Evolutionary conservation across 2,329 filamentous ascomycete species (phyloP).

Genomic region (Ampelomyces quisqualis): DNA sequence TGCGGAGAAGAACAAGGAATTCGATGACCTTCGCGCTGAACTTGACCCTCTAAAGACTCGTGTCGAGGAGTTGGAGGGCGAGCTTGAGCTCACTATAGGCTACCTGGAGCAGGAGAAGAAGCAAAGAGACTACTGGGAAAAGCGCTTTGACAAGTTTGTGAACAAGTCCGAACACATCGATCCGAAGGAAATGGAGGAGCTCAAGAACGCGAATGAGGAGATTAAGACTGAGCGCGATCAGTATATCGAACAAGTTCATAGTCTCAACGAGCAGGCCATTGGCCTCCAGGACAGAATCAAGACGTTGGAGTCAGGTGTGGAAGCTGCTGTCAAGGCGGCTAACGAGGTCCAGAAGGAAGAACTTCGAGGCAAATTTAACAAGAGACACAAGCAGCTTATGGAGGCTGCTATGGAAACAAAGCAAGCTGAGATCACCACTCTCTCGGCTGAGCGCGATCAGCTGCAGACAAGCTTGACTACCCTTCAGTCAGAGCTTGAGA

Average conservation of each 20-base stretch:
- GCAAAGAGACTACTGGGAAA: conserved; percentile 92
- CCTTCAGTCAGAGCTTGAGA: conserved; percentile 60
- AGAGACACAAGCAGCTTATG: conserved; percentile 35
- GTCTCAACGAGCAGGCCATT: conserved; percentile 44
- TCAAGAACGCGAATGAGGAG: conserved; percentile 72
- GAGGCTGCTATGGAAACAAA: conserved; percentile 35
- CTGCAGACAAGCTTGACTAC: conserved; percentile 43
- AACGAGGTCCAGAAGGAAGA: conserved; percentile 54
- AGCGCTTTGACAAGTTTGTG: conserved; percentile 91
- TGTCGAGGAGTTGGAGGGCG: conserved; percentile 78
- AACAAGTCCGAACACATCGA: conserved; percentile 96
- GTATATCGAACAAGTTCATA: conserved; percentile 52
- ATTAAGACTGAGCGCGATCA: conserved; percentile 55
- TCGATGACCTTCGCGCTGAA: conserved; percentile 71
- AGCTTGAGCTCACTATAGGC: conserved; percentile 77
- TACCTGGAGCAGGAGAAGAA: conserved; percentile 87
- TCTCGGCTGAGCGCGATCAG: conserved; percentile 63
- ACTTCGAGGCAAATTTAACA: conserved; percentile 61
- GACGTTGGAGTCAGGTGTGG: conserved; percentile 37
- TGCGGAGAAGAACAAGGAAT: conserved; percentile 69
- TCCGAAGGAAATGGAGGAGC: conserved; percentile 83
- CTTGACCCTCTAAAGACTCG: conserved; percentile 80
- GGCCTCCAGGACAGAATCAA: conserved; percentile 47
- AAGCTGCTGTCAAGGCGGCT: conserved; percentile 19
- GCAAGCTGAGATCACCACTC: conserved; percentile 50